These are phyloP conservation scores for Talaromyces borbonicus DNA, from an alignment of 495 filamentous ascomycete species.

Conservation along the genomic window DNA sequence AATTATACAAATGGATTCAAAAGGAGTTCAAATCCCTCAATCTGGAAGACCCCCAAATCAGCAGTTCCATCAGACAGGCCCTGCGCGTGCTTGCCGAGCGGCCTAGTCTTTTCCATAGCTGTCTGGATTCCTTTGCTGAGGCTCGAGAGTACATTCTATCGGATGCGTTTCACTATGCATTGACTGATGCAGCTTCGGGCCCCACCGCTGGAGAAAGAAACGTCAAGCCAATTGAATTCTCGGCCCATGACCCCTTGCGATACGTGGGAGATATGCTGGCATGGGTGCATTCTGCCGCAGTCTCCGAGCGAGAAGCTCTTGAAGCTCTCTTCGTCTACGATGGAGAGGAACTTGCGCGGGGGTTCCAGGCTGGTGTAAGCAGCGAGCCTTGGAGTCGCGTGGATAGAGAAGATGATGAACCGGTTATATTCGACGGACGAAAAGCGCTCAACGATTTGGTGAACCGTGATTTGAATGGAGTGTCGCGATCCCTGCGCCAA, in stretches of 20 bases:
- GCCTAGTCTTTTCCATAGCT: constrained; percentile 84
- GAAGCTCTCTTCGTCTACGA: constrained; percentile 86
- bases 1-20: constrained; percentile 90
- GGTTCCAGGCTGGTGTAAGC: constrained; percentile 73
- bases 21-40: constrained; percentile 87
- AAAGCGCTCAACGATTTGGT: constrained; percentile 82
- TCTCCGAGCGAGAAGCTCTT: constrained; percentile 86
- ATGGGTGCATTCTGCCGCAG: constrained; percentile 88
- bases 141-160: constrained; percentile 79
- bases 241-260: constrained; percentile 80
- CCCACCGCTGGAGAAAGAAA: constrained; percentile 34
- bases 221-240: constrained; percentile 88
- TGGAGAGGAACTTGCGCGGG: constrained; percentile 80
- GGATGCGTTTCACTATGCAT: constrained; percentile 80
- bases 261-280: constrained; percentile 98
- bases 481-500: constrained; percentile 67
- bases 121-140: constrained; percentile 88
- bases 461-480: constrained; percentile 72
- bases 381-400: constrained; percentile 75
- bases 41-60: constrained; percentile 90
- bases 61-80: constrained; percentile 71
- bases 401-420: constrained; percentile 48
- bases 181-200: constrained; percentile 59
- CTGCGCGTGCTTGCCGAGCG: constrained; percentile 83
- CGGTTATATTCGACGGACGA: constrained; percentile 61